phyloP scores from a whole-genome alignment of 2,329 filamentous ascomycete genomes.

The Ophiostoma triangulosporum region DNA sequence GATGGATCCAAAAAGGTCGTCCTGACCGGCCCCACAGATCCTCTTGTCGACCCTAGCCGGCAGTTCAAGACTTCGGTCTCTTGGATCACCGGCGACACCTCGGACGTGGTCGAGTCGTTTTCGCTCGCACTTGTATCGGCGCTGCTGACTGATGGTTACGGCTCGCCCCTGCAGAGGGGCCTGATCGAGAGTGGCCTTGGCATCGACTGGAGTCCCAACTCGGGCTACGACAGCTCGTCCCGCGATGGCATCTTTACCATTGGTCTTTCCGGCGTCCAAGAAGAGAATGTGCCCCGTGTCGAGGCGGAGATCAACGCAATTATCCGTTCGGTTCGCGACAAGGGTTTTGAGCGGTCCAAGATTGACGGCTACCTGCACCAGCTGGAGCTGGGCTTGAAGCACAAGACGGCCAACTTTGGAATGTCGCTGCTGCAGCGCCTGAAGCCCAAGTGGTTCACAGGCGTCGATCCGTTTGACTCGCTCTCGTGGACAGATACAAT shows the following conservation, averaged over 20 bases:
- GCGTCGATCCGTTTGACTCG: constrained; percentile 80
- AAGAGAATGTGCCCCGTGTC: constrained; percentile 64
- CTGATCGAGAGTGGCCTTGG: constrained; percentile 83
- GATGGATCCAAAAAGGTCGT: constrained; percentile 53
- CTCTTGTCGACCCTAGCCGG: constrained; percentile 69
- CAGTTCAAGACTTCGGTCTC: constrained; percentile 91
- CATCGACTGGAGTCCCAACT: constrained; percentile 88
- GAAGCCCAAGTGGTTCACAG: constrained; percentile 90
- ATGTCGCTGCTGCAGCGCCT: constrained; percentile 80
- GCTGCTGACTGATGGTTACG: constrained; percentile 84
- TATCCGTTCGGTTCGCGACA: constrained; percentile 52
- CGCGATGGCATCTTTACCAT: constrained; percentile 76
- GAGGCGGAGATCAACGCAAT: constrained; percentile 62
- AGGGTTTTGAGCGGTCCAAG: constrained; percentile 79
- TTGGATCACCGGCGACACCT: constrained; percentile 77
- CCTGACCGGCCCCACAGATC: constrained; percentile 71
- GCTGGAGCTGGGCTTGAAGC: constrained; percentile 80
- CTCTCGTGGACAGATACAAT: constrained; percentile 88
- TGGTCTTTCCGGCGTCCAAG: constrained; percentile 77
- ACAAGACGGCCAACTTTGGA: constrained; percentile 93
- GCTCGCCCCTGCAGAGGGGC: constrained; percentile 79
- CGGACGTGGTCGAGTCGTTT: constrained; percentile 77
- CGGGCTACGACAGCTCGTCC: constrained; percentile 72
- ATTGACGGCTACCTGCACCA: constrained; percentile 91
- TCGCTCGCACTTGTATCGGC: constrained; percentile 70